Percentiles rank a stretch among this genome's conserved stretches.
These are phyloP conservation scores for Suillus plorans DNA, from an alignment of 768 basidiomycete genomes.

Conservation along the genomic window DNA sequence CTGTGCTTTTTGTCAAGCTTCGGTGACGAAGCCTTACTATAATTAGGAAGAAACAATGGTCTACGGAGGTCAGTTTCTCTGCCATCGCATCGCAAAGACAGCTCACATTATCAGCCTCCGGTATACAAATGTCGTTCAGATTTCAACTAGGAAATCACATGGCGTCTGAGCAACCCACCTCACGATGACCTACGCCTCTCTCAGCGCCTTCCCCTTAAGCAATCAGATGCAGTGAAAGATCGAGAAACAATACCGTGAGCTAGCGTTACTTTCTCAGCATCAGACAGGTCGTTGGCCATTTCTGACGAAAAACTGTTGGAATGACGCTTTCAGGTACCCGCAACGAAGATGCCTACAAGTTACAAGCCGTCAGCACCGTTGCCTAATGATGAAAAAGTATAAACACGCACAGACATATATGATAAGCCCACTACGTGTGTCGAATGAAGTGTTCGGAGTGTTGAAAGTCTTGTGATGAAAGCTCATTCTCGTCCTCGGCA, in stretches of 20 bases:
- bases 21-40: constrained; percentile 28
- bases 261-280: constrained; percentile 4
- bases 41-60: constrained; percentile 29
- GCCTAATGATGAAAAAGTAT: not conserved
- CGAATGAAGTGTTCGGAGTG: constrained; percentile 24
- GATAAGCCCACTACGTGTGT: constrained; percentile 27
- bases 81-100: not conserved
- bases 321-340: not conserved
- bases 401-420: constrained; percentile 3
- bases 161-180: constrained; percentile 11
- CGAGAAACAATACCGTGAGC: not conserved
- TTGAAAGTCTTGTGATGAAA: constrained; percentile 27
- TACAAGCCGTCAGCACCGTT: constrained; percentile 4
- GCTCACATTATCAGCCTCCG: not conserved
- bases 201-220: not conserved
- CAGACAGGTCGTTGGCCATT: constrained; percentile 1
- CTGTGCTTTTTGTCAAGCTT: constrained; percentile 33
- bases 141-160: not conserved
- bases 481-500: constrained; percentile 20
- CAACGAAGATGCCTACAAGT: not conserved
- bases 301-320: not conserved
- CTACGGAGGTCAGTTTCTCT: not conserved
- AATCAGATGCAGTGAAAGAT: constrained; percentile 3
- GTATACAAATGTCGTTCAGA: not conserved
- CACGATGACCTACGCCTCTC: constrained; percentile 2